Evolutionary conservation across 352 stramenopile genomes (phyloP).

Genomic region (Saprolegnia parasitica): DNA sequence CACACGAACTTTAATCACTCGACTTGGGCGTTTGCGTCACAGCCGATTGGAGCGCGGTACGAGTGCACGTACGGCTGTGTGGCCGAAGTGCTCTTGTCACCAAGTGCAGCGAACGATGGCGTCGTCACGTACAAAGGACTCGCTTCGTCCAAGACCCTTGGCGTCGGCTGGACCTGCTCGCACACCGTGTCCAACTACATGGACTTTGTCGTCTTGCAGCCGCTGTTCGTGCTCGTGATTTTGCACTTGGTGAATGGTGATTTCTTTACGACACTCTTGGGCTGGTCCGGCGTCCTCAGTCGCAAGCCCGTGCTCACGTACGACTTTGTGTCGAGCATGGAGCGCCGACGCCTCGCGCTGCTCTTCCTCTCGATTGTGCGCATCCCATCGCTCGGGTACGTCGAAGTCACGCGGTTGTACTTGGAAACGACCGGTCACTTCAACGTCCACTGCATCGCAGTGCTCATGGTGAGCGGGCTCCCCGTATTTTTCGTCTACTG

Average conservation of each 20-base stretch:
- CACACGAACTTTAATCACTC: background rate
- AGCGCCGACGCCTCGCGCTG: background rate
- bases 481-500: background rate
- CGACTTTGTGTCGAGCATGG: conserved; percentile 5
- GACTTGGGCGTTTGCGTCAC: background rate
- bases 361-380: background rate
- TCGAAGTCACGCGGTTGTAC: conserved; percentile 8
- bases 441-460: background rate
- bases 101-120: background rate
- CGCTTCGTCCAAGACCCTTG: background rate
- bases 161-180: background rate
- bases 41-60: background rate
- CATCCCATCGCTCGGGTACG: background rate
- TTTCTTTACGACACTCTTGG: background rate
- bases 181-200: background rate
- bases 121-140: background rate
- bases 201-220: background rate
- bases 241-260: conserved; percentile 3
- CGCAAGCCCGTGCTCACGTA: conserved; percentile 13
- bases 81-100: background rate
- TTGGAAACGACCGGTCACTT: background rate
- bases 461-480: background rate
- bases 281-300: background rate
- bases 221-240: background rate
- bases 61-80: background rate